phyloP scores from a whole-genome alignment of 345 rosid species.

The Boechera retrofracta region DNA sequence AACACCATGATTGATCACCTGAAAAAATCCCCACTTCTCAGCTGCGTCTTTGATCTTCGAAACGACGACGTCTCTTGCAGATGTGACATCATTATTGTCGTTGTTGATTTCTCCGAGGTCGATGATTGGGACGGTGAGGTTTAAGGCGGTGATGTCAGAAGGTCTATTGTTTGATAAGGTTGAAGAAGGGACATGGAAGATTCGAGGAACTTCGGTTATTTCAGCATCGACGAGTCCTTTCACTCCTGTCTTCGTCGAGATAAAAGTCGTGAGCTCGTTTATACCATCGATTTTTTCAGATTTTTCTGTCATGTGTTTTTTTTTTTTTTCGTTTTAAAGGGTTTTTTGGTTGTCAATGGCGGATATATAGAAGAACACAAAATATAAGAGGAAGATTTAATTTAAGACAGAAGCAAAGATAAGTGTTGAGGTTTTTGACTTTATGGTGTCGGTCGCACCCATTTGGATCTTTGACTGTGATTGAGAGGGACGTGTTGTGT shows the following conservation, averaged over 20 bases:
- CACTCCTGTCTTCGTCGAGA: slow-evolving; percentile 46
- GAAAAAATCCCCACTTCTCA: slow-evolving; percentile 51
- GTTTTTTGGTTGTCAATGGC: not conserved
- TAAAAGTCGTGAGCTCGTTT: slow-evolving; percentile 35
- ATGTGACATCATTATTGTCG: not conserved
- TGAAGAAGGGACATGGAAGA: slow-evolving; percentile 40
- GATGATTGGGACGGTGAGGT: slow-evolving; percentile 48
- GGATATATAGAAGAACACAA: too few relatives aligned
- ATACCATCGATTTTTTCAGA: slow-evolving; percentile 17
- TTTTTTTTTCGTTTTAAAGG: not conserved
- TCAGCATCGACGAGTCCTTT: slow-evolving; percentile 50
- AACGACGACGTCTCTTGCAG: slow-evolving; percentile 21
- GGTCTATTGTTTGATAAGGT: slow-evolving; percentile 18
- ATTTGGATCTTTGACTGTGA: not conserved
- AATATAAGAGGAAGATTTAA: not conserved
- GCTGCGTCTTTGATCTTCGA: slow-evolving; percentile 42
- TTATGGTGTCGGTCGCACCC: not conserved
- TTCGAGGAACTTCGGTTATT: slow-evolving; percentile 45
- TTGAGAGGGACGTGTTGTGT: not conserved
- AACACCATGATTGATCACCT: slow-evolving; percentile 58
- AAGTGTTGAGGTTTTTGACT: not conserved
- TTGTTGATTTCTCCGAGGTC: slow-evolving; percentile 37
- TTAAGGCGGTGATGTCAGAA: not conserved
- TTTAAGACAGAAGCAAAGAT: not conserved
- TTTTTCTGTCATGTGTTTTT: slow-evolving; percentile 20